Conservation (phyloP, 352 stramenopile species). For the Blastocystis sp. region DNA sequence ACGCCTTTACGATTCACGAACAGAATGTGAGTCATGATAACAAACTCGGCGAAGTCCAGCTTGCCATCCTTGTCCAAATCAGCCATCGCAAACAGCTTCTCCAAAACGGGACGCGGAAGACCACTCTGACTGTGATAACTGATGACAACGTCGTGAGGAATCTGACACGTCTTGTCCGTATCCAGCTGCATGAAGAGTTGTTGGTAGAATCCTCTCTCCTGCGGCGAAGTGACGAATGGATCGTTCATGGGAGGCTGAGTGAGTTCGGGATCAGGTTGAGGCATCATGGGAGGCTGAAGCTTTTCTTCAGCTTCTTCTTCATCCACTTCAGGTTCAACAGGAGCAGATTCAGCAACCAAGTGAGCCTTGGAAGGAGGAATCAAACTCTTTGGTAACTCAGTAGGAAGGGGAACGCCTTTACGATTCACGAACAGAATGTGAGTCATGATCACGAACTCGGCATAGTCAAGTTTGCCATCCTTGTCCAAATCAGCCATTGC, state of each 20-base stretch:
- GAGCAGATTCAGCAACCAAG: background rate
- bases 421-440: background rate
- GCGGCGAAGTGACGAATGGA: conserved; percentile 54
- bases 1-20: background rate
- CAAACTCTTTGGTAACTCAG: background rate
- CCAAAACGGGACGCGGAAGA: conserved; percentile 35
- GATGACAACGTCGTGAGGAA: conserved; percentile 51
- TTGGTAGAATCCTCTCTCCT: conserved; percentile 55
- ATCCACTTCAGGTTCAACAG: conserved; percentile 5
- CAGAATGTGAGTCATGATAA: conserved; percentile 29
- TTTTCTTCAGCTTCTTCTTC: conserved; percentile 1
- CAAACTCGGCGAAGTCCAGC: conserved; percentile 1
- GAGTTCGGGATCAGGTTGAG: background rate
- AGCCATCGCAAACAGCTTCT: conserved; percentile 20
- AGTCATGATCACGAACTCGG: conserved; percentile 23
- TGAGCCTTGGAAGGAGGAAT: background rate
- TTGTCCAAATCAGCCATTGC: background rate
- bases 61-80: conserved; percentile 26
- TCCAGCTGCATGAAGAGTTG: conserved; percentile 63
- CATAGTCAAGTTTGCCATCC: background rate
- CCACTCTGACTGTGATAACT: conserved; percentile 54
- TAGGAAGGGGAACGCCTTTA: background rate
- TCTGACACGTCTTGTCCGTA: conserved; percentile 33
- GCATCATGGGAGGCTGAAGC: background rate
- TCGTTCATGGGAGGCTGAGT: background rate